These are phyloP conservation scores for Ajuga reptans DNA, from an alignment of 305 asterid species.

Conservation along the genomic window DNA sequence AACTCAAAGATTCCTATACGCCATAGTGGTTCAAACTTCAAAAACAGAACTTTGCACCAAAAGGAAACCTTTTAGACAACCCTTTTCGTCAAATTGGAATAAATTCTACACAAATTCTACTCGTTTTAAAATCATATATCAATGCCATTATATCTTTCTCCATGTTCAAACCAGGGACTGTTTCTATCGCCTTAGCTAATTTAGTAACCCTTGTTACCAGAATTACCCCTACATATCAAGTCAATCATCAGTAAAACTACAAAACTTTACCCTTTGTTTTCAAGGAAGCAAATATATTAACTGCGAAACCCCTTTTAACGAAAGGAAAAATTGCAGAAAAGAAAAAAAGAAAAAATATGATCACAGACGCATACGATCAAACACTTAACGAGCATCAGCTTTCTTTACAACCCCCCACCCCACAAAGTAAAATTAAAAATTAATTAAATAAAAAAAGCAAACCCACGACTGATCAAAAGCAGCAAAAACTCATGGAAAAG, in stretches of 20 bases:
- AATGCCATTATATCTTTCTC: background rate
- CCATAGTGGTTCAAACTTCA: conserved; percentile 1
- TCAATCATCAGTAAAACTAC: conserved; percentile 10
- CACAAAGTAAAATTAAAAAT: background rate
- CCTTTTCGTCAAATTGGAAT: conserved; percentile 19
- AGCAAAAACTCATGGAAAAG: background rate
- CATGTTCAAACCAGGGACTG: background rate
- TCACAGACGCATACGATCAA: background rate
- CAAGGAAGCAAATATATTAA: conserved; percentile 8
- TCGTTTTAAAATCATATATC: background rate
- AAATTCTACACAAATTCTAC: conserved; percentile 2
- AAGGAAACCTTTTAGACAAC: conserved; percentile 17
- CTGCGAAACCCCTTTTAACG: background rate
- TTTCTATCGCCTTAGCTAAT: conserved; percentile 16
- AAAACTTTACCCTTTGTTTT: conserved; percentile 6
- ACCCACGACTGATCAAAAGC: background rate
- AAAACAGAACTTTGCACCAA: conserved; percentile 15
- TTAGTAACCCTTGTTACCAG: conserved; percentile 8
- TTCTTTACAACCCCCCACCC: background rate
- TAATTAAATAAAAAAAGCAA: background rate
- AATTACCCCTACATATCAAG: conserved; percentile 19
- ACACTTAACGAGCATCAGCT: background rate
- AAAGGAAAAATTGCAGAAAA: background rate
- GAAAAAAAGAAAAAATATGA: background rate
- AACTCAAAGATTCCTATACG: conserved; percentile 21